phyloP scores from a whole-genome alignment of 2,329 filamentous ascomycete genomes.

The Cladosporium halotolerans region DNA sequence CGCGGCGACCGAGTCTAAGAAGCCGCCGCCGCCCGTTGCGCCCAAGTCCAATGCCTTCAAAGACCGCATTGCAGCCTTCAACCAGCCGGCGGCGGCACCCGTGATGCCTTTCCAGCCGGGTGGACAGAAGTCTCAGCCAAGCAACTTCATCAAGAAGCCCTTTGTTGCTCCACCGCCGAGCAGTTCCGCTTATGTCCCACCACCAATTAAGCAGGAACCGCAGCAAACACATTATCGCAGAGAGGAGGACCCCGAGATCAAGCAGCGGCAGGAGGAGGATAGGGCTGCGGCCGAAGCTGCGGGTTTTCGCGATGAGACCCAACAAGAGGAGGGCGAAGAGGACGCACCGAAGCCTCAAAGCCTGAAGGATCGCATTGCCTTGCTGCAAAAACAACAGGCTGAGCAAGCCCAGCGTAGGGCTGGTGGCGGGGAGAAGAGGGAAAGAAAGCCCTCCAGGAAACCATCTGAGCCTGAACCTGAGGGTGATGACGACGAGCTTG shows the following conservation, averaged over 20 bases:
- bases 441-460: slow-evolving; percentile 59
- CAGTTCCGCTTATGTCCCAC: slow-evolving; percentile 81
- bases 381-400: slow-evolving; percentile 87
- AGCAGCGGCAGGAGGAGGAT: slow-evolving; percentile 59
- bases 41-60: slow-evolving; percentile 79
- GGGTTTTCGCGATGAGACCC: slow-evolving; percentile 45
- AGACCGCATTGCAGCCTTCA: slow-evolving; percentile 95
- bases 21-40: slow-evolving; percentile 58
- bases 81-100: slow-evolving; percentile 78
- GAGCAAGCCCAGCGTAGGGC: slow-evolving; percentile 81
- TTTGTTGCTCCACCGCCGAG: slow-evolving; percentile 94
- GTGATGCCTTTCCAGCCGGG: slow-evolving; percentile 83
- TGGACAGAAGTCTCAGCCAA: slow-evolving; percentile 50
- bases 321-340: slow-evolving; percentile 54
- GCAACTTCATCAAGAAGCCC: slow-evolving; percentile 86
- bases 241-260: slow-evolving; percentile 71
- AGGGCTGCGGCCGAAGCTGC: slow-evolving; percentile 62
- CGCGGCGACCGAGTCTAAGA: slow-evolving; percentile 41
- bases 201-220: slow-evolving; percentile 58
- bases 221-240: slow-evolving; percentile 72
- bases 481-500: slow-evolving; percentile 33
- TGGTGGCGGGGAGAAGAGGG: slow-evolving; percentile 77
- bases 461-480: slow-evolving; percentile 39
- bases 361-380: slow-evolving; percentile 88
- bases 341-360: slow-evolving; percentile 88